phyloP scores from a whole-genome alignment of 2,329 filamentous ascomycete genomes.

The Teratosphaeriaceae sp. region DNA sequence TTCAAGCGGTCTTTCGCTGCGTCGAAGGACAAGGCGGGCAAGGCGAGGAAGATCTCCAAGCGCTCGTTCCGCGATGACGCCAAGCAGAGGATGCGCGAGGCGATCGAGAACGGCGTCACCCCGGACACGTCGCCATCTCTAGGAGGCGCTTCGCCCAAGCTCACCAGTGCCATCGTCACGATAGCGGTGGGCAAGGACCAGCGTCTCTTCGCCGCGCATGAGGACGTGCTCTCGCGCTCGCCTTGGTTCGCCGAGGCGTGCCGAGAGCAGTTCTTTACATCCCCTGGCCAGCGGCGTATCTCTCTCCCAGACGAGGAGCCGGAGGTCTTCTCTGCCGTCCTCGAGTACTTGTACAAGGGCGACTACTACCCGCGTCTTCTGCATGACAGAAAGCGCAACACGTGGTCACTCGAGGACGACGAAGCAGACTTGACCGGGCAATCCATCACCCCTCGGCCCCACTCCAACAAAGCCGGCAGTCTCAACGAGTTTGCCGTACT shows the following conservation, averaged over 20 bases:
- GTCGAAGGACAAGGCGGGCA: conserved; percentile 79
- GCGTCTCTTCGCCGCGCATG: conserved; percentile 89
- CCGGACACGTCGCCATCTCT: conserved; percentile 32
- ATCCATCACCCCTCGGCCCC: conserved; percentile 45
- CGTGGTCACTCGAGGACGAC: conserved; percentile 81
- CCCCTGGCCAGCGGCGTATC: conserved; percentile 62
- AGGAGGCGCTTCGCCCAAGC: conserved; percentile 38
- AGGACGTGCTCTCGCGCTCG: conserved; percentile 81
- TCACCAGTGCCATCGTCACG: conserved; percentile 73
- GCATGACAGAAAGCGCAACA: conserved; percentile 77
- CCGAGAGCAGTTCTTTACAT: conserved; percentile 65
- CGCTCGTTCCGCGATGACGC: conserved; percentile 70
- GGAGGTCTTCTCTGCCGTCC: conserved; percentile 85
- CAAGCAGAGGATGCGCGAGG: conserved; percentile 84
- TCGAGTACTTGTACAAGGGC: conserved; percentile 96
- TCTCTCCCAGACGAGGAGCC: conserved; percentile 74
- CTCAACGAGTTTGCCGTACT: conserved; percentile 65
- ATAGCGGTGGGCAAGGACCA: conserved; percentile 77
- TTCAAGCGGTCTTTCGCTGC: conserved; percentile 87
- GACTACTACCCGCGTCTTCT: conserved; percentile 90
- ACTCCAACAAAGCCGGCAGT: conserved; percentile 41
- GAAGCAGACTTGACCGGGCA: conserved; percentile 29
- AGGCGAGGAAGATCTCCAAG: conserved; percentile 71
- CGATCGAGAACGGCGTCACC: conserved; percentile 56
- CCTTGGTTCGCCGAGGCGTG: conserved; percentile 62